Base-by-base conservation (phyloP, 129 eudicot species). In the Pittosporum tobira region DNA sequence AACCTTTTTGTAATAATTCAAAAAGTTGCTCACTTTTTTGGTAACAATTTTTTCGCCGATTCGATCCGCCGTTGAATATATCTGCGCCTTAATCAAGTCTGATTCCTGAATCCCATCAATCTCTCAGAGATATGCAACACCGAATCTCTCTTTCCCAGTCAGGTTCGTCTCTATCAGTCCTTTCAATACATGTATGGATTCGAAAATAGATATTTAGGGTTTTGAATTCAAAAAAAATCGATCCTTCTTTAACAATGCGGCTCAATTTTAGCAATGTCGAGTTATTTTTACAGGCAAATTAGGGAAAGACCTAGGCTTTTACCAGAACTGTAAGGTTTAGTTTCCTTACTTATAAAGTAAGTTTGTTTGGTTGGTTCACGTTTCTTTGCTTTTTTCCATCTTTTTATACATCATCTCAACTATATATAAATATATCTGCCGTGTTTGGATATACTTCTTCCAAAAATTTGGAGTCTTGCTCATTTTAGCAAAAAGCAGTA, bases 31-130 rank as follows among this genome's bases (percentile, higher is more conserved):
- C 20, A 42, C 18, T 2, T 22, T 58, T 58, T 58, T 53, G 0
- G 6, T 3, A 0, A 16, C 15, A 20, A 28, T 29, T 56, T 31
- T 31, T 31, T 31, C 30, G 11, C 15, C 3, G 61, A 56, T 56
- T 56, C 61, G 61, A 56, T 31, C 26, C 61, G 43, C 28, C 44
- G n/a, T 56, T 56, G 61, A 56, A 56, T 56, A 18, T 56, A 18
- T 56, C 26, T 30, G 2, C 34, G 16, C 45, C 59, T 21, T 29
- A 12, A 38, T 8, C 45, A n/a, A 44, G n/a, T n/a, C 48, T 37
- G 29, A n/a, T n/a, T n/a, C n/a, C n/a, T 38, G 16, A 23, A 51
- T 3, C 57, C 4, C 30, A n/a, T 24, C 19, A 18, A 28, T 59
- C 16, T 13, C 22, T n/a, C 18, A 24, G 29, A 59, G 25, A 28